A percentile compares a stretch with the other conserved stretches of the same genome.
Evolutionary conservation across 2,329 filamentous ascomycete genomes (phyloP).

Genomic region (Monosporascus ibericus): DNA sequence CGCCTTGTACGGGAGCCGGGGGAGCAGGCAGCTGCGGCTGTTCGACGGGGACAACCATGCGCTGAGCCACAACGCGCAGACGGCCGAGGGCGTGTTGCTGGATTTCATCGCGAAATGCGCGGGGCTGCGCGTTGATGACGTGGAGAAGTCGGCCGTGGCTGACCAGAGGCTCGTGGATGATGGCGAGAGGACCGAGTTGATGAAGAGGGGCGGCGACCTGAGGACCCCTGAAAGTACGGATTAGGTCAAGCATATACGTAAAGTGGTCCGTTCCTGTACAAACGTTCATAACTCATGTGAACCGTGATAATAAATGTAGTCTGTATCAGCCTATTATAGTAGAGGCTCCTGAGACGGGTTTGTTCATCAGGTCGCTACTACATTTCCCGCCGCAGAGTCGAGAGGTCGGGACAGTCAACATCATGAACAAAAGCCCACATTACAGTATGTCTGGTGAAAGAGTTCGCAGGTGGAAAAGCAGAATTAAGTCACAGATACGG

Average conservation of each 20-base stretch:
- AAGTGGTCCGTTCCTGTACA: too few species aligned
- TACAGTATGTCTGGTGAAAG: too few species aligned
- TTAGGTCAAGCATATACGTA: not conserved
- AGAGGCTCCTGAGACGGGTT: too few species aligned
- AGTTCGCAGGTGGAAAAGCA: too few species aligned
- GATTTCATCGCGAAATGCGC: constrained; percentile 30
- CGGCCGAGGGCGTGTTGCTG: constrained; percentile 32
- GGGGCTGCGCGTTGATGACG: constrained; percentile 14
- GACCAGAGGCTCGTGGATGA: constrained; percentile 13
- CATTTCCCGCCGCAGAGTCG: too few species aligned
- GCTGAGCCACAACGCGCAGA: constrained; percentile 27
- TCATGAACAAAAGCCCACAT: too few species aligned
- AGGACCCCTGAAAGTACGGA: constrained; percentile 21
- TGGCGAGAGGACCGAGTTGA: constrained; percentile 20
- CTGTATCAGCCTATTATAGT: too few species aligned
- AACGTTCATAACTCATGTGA: too few species aligned
- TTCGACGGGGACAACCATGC: constrained; percentile 37
- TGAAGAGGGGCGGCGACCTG: constrained; percentile 28
- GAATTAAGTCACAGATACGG: too few species aligned
- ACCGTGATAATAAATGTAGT: too few species aligned
- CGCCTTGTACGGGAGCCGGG: constrained; percentile 27
- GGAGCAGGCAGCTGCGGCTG: constrained; percentile 27
- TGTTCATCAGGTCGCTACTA: too few species aligned
- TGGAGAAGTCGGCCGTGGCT: constrained; percentile 14
- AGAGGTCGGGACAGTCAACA: too few species aligned